These are phyloP conservation scores for Micractinium conductrix DNA, from an alignment of 139 green algal species.

Conservation along the genomic window DNA sequence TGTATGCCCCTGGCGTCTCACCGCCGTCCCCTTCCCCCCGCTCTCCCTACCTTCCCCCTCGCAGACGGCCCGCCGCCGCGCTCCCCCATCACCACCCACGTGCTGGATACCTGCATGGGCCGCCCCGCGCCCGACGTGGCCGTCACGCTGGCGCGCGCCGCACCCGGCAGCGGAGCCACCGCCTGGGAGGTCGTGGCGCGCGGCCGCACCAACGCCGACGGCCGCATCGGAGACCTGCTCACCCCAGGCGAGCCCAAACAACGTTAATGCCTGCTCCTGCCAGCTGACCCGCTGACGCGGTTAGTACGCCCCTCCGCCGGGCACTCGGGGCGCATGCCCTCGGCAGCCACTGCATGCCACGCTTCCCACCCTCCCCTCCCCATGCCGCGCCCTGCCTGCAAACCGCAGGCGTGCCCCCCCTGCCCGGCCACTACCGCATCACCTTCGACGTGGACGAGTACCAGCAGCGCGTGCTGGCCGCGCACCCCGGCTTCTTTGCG, in stretches of 20 bases:
- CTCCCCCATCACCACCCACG: slow-evolving; percentile 95
- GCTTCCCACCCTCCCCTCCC: too few species aligned
- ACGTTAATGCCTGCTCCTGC: too few species aligned
- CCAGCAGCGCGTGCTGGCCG: slow-evolving; percentile 56
- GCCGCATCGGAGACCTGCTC: slow-evolving; percentile 69
- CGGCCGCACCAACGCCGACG: slow-evolving; percentile 83
- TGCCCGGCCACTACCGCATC: slow-evolving; percentile 83
- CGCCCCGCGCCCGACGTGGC: slow-evolving; percentile 78
- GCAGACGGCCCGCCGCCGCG: slow-evolving; percentile 18
- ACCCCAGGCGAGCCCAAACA: too few species aligned
- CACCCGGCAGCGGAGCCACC: slow-evolving; percentile 21
- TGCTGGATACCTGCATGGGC: slow-evolving; percentile 89
- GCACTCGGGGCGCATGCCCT: too few species aligned
- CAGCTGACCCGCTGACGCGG: too few species aligned
- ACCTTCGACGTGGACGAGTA: slow-evolving; percentile 83
- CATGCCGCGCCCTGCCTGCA: too few species aligned
- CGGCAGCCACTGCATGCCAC: slow-evolving; percentile 55
- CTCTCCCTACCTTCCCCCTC: background rate
- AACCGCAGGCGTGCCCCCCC: too few species aligned
- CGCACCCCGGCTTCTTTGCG: slow-evolving; percentile 57
- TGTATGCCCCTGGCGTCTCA: background rate
- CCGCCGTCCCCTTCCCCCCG: background rate
- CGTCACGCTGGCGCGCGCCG: slow-evolving; percentile 65
- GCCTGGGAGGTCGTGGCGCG: slow-evolving; percentile 60
- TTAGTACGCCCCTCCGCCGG: too few species aligned